These are phyloP conservation scores for Arxiozyma slooffiae DNA, from an alignment of 1,139 yeast genomes.

Conservation along the genomic window DNA sequence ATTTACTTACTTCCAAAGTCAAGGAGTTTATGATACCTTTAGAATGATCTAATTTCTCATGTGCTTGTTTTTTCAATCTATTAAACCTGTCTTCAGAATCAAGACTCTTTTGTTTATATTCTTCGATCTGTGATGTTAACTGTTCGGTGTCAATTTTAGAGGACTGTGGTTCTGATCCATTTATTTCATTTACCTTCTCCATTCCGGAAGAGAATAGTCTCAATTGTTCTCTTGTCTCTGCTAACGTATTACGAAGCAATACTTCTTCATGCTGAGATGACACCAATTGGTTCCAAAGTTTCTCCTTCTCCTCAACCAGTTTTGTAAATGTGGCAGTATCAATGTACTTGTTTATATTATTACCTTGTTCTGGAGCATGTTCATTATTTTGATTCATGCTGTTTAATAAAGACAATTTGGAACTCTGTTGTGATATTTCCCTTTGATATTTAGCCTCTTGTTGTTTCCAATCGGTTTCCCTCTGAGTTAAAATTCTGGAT, in stretches of 20 bases:
- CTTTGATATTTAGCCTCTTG: background rate
- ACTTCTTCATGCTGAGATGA: slow-evolving; percentile 1
- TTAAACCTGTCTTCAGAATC: slow-evolving; percentile 31
- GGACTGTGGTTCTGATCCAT: background rate
- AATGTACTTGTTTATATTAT: background rate
- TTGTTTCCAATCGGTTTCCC: background rate
- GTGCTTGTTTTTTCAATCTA: slow-evolving; percentile 30
- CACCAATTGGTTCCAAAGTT: slow-evolving; percentile 1
- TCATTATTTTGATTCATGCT: background rate
- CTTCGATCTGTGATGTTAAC: background rate
- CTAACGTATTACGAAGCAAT: background rate
- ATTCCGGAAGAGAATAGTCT: background rate
- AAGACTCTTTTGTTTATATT: slow-evolving; percentile 18
- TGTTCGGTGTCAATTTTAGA: slow-evolving; percentile 18
- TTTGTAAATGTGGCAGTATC: background rate
- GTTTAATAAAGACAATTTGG: background rate
- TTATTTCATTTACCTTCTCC: background rate
- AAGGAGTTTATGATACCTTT: slow-evolving; percentile 26
- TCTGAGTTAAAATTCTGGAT: slow-evolving; percentile 5
- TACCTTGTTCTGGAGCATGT: background rate
- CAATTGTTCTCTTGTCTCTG: background rate
- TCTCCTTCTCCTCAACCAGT: background rate
- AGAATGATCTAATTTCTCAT: slow-evolving; percentile 33
- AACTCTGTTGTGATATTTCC: background rate
- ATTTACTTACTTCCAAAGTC: slow-evolving; percentile 9